Base-by-base conservation (phyloP, 2,329 filamentous ascomycete species). In the Chaetomiaceae sp. region DNA sequence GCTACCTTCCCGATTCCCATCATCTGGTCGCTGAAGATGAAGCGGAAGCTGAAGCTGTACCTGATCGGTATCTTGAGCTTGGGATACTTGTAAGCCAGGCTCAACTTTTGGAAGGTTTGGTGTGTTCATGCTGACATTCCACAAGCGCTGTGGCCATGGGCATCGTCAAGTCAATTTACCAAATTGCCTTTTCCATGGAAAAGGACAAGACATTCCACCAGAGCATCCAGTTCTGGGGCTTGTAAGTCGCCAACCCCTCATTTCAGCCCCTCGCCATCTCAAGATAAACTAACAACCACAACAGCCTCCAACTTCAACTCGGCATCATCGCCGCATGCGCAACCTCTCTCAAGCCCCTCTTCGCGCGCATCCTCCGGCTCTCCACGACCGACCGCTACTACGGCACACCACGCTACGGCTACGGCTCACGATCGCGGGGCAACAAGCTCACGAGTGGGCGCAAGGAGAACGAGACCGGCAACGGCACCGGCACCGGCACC, bases 1-100 rank as follows among this genome's bases (percentile, higher is more conserved):
- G 71, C 70, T 0, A 65, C 68, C 1, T 60, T 73, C 16, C 71
- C 72, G 1, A 61, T 73, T 1, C 67, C 69, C 3, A 65, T 74
- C 48, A 69, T 74, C 43, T 70, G 68, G 65, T 58, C 60, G 6
- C 58, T 73, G n/a, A 66, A 73, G 48, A 65, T 70, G 60, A 69
- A 68, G 56, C 58, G 58, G n/a, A 63, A 64, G 13, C 65, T 65
- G 1, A 64, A 67, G 17, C 19, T 73, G 0, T 72, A 72, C 19
- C 58, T 75, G 10, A 65, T 73, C 19, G 61, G 56, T 1, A 68
- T 75, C 47, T 59, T 74, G 4, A 68, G 69, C 42, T 60, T 74
- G 17, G 73, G 72, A 25, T 73, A 72, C 51, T 59, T 71, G 68
- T 70, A 56, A 27, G 66, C 57, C 10, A 1, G 10, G 10, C 30